Evolutionary conservation across 345 rosid genomes (phyloP).

Genomic region (Aegle marmelos): DNA sequence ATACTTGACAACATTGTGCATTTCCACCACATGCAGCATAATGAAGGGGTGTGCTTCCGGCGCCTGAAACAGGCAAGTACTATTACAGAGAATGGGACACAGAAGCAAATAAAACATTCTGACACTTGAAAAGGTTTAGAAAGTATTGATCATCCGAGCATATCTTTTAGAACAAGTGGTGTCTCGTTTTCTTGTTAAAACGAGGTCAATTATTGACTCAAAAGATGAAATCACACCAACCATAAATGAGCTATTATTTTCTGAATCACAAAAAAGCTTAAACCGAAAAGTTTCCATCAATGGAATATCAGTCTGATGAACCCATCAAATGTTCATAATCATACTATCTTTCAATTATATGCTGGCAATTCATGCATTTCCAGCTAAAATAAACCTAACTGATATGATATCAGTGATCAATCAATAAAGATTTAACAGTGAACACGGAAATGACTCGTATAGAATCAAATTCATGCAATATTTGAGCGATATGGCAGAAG

Average conservation of each 20-base stretch:
- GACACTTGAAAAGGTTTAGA: not conserved
- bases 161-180: not conserved
- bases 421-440: not conserved
- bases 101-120: not conserved
- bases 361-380: not conserved
- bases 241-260: not conserved
- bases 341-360: not conserved
- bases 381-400: not conserved
- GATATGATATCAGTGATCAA: not conserved
- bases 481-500: not conserved
- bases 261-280: not conserved
- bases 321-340: not conserved
- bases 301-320: not conserved
- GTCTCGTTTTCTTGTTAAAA: not conserved
- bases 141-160: not conserved
- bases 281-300: not conserved
- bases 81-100: not conserved
- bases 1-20: conserved; percentile 86
- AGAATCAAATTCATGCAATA: not conserved
- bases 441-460: not conserved
- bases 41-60: conserved; percentile 93
- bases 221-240: not conserved
- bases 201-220: not conserved
- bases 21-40: conserved; percentile 99
- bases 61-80: conserved; percentile 44